Percentiles rank a stretch among this genome's conserved stretches.
These are phyloP conservation scores for Coemansia sp. DNA, from an alignment of 192 early-diverging fungal genomes.

Conservation along the genomic window DNA sequence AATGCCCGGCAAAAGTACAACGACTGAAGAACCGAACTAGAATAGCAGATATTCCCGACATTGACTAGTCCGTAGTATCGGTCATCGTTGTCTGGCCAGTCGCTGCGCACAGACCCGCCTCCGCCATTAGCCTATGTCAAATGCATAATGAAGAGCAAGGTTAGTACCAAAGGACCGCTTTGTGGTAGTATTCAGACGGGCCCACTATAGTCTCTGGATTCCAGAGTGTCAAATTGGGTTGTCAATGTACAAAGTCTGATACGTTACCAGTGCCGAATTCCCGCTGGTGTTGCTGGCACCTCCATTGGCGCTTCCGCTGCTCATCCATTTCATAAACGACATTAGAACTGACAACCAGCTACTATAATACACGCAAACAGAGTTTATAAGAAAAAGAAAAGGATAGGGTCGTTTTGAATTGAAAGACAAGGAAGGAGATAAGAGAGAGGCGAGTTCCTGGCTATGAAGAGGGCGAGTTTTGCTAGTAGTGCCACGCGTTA, in stretches of 20 bases:
- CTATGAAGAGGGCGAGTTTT: too few relatives aligned
- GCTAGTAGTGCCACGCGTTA: too few relatives aligned
- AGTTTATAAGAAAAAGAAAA: neutral
- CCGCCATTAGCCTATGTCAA: slow-evolving; percentile 29
- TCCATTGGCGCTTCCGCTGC: slow-evolving; percentile 33
- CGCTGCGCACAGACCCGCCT: slow-evolving; percentile 21
- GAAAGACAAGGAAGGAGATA: neutral
- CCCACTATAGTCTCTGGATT: neutral
- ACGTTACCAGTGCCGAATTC: slow-evolving; percentile 16
- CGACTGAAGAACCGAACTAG: slow-evolving; percentile 95
- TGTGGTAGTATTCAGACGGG: neutral
- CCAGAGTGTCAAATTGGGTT: neutral
- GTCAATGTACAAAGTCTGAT: neutral
- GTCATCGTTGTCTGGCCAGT: slow-evolving; percentile 68
- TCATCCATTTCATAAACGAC: slow-evolving; percentile 76
- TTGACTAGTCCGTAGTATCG: slow-evolving; percentile 90
- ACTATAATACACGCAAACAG: slow-evolving; percentile 9
- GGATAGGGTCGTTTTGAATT: neutral
- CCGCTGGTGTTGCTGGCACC: slow-evolving; percentile 28
- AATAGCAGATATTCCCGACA: slow-evolving; percentile 78
- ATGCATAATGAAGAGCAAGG: neutral
- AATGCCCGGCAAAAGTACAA: slow-evolving; percentile 95
- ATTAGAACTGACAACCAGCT: slow-evolving; percentile 27
- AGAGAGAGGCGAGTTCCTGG: neutral
- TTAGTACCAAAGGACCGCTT: neutral